Evolutionary conservation across 495 filamentous ascomycete genomes (phyloP).

Genomic region (Collariella sp.): DNA sequence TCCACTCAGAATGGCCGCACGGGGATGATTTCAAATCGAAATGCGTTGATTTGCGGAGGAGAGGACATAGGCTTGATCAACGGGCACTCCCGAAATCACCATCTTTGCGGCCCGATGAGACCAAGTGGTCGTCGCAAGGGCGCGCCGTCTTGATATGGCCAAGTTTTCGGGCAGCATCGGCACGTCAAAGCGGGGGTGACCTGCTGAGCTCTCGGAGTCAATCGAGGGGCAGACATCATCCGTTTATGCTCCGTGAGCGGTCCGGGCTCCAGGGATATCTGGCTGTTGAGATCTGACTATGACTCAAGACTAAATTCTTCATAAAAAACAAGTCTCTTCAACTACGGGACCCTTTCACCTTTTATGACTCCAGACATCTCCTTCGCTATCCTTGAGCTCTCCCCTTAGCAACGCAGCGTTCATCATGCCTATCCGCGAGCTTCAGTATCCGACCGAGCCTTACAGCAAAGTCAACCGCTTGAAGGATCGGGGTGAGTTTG

Average conservation of each 20-base stretch:
- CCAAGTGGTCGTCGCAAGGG: constrained; percentile 1
- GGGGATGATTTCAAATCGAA: background rate
- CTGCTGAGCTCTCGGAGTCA: background rate
- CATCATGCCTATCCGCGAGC: constrained; percentile 41
- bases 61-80: too few species aligned
- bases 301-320: too few species aligned
- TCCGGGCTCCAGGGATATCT: background rate
- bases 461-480: constrained; percentile 68
- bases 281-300: too few species aligned
- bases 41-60: too few species aligned
- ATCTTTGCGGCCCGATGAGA: background rate
- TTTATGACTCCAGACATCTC: background rate
- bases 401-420: background rate
- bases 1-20: background rate
- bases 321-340: background rate
- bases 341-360: background rate
- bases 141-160: background rate
- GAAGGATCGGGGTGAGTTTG: constrained; percentile 50
- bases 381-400: background rate
- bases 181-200: background rate
- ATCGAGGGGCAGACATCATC: background rate
- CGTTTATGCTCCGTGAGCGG: background rate
- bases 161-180: background rate
- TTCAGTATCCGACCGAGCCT: constrained; percentile 59
- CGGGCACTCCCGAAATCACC: too few species aligned